These are phyloP conservation scores for Acorus gramineus DNA, from an alignment of 106 monocot species.

Conservation along the genomic window DNA sequence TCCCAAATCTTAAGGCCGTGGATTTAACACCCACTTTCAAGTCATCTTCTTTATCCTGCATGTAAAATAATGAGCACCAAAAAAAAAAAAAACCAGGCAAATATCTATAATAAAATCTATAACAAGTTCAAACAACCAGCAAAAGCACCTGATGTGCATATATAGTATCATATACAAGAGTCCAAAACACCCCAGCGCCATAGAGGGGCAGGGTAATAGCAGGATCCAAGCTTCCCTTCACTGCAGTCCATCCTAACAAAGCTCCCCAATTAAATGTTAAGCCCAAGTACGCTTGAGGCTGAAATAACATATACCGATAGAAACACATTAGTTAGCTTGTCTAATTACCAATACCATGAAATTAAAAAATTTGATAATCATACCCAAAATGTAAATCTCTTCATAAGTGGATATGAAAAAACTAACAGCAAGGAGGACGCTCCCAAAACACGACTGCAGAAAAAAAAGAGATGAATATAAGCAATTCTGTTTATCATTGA, in stretches of 20 bases:
- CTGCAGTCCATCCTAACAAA: slow-evolving; percentile 89
- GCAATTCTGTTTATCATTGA: neutral
- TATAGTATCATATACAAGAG: slow-evolving; percentile 95
- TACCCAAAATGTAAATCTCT: slow-evolving; percentile 97
- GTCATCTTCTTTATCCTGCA: slow-evolving; percentile 96
- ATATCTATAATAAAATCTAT: neutral
- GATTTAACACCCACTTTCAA: slow-evolving; percentile 91
- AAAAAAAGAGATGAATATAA: neutral
- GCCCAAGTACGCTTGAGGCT: slow-evolving; percentile 99
- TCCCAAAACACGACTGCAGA: slow-evolving; percentile 69
- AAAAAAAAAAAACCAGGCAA: neutral
- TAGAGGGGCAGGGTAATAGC: slow-evolving; percentile 75
- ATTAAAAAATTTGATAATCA: neutral
- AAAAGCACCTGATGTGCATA: slow-evolving; percentile 92
- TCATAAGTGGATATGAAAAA: slow-evolving; percentile 98
- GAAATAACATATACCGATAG: slow-evolving; percentile 11
- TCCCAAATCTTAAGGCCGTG: slow-evolving; percentile 87
- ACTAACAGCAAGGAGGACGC: slow-evolving; percentile 82
- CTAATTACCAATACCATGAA: neutral
- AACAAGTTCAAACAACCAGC: neutral
- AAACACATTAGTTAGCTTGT: slow-evolving; percentile 5
- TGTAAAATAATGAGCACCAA: slow-evolving; percentile 3
- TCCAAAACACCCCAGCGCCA: slow-evolving; percentile 82
- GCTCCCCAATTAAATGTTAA: slow-evolving; percentile 99
- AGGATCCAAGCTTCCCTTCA: slow-evolving; percentile 68